Percentiles rank a stretch among this genome's conserved stretches.
Conservation (phyloP, 345 rosid genomes). For the Eucalyptus decipiens region DNA sequence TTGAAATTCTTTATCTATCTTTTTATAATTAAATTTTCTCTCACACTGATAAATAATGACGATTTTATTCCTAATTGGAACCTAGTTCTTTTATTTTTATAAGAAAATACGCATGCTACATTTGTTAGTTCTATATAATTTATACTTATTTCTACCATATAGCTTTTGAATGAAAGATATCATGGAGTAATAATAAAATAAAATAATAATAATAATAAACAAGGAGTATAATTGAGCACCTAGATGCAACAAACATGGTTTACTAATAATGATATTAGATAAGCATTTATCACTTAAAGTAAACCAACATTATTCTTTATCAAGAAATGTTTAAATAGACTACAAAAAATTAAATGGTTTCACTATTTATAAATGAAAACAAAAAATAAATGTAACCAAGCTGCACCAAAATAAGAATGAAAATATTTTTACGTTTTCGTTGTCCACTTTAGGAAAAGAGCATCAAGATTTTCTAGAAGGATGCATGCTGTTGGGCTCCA, state of each 20-base stretch:
- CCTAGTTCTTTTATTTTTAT: not conserved
- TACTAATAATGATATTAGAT: not conserved
- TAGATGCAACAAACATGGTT: accelerated
- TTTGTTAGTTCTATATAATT: not conserved
- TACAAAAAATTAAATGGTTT: accelerated
- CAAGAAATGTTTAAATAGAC: not conserved
- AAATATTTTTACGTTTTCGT: not conserved
- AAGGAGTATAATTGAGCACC: not conserved
- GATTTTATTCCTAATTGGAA: not conserved
- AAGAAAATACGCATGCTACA: accelerated
- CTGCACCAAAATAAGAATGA: not conserved
- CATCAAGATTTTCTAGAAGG: too few species aligned
- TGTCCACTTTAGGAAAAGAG: accelerated
- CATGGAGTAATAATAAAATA: not conserved
- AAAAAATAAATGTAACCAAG: not conserved
- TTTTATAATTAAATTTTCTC: not conserved
- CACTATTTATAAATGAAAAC: not conserved
- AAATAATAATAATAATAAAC: too few species aligned
- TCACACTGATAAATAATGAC: accelerated
- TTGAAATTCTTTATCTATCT: not conserved
- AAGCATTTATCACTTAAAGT: not conserved
- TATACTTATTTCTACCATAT: not conserved
- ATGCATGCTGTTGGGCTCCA: too few species aligned
- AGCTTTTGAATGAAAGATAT: not conserved
- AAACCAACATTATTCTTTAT: not conserved